phyloP scores from a whole-genome alignment of 2,329 filamentous ascomycete genomes.

The Xylaria sp. region DNA sequence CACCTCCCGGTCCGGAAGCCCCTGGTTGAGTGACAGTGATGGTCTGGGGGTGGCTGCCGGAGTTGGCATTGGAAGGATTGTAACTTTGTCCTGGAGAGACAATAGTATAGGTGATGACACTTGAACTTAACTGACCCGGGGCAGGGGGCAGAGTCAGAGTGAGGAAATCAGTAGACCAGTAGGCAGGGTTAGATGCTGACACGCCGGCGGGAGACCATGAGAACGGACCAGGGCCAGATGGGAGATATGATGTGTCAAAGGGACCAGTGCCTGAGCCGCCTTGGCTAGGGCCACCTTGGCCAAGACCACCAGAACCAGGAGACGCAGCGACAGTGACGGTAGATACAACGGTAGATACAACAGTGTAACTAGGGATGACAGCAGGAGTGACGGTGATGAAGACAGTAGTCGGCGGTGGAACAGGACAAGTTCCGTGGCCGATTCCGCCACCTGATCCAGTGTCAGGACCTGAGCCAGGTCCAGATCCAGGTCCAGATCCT shows the following conservation, averaged over 20 bases:
- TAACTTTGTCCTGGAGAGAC: slow-evolving; percentile 37
- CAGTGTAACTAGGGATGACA: slow-evolving; percentile 41
- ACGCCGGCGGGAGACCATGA: slow-evolving; percentile 41
- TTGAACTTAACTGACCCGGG: slow-evolving; percentile 38
- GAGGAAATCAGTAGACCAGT: slow-evolving; percentile 47
- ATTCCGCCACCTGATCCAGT: slow-evolving; percentile 30
- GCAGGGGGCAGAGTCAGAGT: slow-evolving; percentile 44
- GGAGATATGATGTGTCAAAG: slow-evolving; percentile 35
- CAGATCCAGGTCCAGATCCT: background rate
- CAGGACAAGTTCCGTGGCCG: slow-evolving; percentile 53
- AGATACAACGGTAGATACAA: slow-evolving; percentile 48
- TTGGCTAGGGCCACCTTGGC: slow-evolving; percentile 36
- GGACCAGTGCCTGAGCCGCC: slow-evolving; percentile 34
- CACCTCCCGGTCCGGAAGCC: slow-evolving; percentile 29
- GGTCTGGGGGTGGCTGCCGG: slow-evolving; percentile 26
- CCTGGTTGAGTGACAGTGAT: slow-evolving; percentile 33
- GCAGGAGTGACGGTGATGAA: slow-evolving; percentile 59
- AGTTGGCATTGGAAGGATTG: slow-evolving; percentile 24
- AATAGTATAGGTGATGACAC: slow-evolving; percentile 44
- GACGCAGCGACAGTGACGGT: slow-evolving; percentile 46
- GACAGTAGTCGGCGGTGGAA: slow-evolving; percentile 56
- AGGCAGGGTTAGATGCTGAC: slow-evolving; percentile 33
- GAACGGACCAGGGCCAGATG: slow-evolving; percentile 37
- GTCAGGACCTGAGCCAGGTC: slow-evolving; percentile 14
- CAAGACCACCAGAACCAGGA: slow-evolving; percentile 36